These are phyloP conservation scores for Acrocalymma vagum DNA, from an alignment of 2,329 filamentous ascomycete genomes.

Conservation along the genomic window DNA sequence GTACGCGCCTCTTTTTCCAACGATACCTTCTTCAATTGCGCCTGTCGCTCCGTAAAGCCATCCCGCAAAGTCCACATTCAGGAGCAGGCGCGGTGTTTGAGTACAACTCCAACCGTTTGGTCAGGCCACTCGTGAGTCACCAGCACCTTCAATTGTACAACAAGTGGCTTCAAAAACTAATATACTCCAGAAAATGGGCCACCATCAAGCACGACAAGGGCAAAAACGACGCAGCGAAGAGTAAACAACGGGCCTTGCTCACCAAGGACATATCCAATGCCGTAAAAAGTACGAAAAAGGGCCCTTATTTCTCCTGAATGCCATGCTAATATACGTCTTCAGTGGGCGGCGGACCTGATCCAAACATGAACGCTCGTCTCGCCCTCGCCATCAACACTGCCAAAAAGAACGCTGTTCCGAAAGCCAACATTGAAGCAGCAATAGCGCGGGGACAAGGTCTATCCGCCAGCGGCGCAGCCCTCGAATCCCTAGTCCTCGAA, in stretches of 20 bases:
- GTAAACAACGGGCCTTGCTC: constrained; percentile 72
- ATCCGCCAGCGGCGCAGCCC: constrained; percentile 74
- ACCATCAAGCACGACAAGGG: constrained; percentile 97
- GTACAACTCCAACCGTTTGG: constrained; percentile 31
- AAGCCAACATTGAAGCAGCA: constrained; percentile 82
- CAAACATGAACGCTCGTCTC: constrained; percentile 77
- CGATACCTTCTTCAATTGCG: constrained; percentile 22
- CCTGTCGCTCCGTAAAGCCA: constrained; percentile 22
- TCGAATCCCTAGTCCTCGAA: constrained; percentile 84
- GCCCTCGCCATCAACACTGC: constrained; percentile 76
- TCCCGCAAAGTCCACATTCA: constrained; percentile 15
- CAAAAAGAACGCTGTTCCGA: constrained; percentile 87
- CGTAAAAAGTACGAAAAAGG: too few species aligned
- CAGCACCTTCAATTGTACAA: too few species aligned
- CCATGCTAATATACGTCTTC: too few species aligned
- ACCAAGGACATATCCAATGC: constrained; percentile 77
- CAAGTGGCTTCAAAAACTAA: constrained; percentile 2
- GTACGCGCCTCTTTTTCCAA: constrained; percentile 17
- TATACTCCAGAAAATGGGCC: constrained; percentile 78
- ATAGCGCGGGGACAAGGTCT: constrained; percentile 89
- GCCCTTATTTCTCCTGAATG: too few species aligned
- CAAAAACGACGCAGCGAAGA: constrained; percentile 82
- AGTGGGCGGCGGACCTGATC: constrained; percentile 77
- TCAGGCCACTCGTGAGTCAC: constrained; percentile 46
- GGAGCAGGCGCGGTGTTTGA: constrained; percentile 35